phyloP scores from a whole-genome alignment of 306 rosid species.

The Cicer judaicum region DNA sequence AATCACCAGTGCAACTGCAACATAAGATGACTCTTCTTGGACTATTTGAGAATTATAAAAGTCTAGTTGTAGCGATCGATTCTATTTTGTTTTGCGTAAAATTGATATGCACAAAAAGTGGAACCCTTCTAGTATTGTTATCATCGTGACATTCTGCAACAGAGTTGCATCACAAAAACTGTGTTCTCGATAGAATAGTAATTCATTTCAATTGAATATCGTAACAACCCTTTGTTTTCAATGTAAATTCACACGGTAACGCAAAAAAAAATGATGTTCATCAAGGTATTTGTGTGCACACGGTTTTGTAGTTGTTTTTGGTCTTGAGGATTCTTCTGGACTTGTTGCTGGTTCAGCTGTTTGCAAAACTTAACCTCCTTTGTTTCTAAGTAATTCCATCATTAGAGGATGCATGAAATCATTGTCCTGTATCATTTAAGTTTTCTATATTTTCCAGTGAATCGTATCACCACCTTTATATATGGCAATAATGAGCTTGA shows the following conservation, averaged over 20 bases:
- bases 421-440: not conserved
- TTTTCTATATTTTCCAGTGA: conserved; percentile 24
- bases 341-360: conserved; percentile 11
- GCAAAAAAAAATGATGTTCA: conserved; percentile 1
- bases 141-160: conserved; percentile 15
- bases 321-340: conserved; percentile 23
- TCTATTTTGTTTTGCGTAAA: conserved; percentile 6
- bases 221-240: conserved; percentile 21
- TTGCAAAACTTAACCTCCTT: conserved; percentile 8
- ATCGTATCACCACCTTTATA: not conserved
- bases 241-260: not conserved
- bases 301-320: conserved; percentile 21
- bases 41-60: conserved; percentile 2
- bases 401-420: conserved; percentile 20
- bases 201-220: conserved; percentile 1
- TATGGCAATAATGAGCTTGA: conserved; percentile 31
- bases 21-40: conserved; percentile 20
- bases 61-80: conserved; percentile 11
- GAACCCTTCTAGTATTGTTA: conserved; percentile 3
- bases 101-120: not conserved
- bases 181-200: not conserved
- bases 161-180: conserved; percentile 19
- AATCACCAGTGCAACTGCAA: not conserved
- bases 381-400: conserved; percentile 23
- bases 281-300: not conserved